phyloP scores from a whole-genome alignment of 306 rosid genomes.

The Vigna hirtella region DNA sequence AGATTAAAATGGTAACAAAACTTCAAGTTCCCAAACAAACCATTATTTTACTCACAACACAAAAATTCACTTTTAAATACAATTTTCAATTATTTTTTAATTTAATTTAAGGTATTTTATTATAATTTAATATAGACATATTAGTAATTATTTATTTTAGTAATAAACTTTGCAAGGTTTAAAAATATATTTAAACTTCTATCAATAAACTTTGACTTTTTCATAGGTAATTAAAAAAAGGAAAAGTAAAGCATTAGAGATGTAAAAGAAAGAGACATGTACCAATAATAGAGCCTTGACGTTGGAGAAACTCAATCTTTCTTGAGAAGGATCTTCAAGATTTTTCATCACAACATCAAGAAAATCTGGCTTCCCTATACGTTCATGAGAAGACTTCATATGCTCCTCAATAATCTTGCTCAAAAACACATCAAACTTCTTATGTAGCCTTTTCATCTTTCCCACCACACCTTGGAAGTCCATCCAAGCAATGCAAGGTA shows the following conservation, averaged over 20 bases:
- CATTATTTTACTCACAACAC: too few species aligned
- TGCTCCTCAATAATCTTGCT: constrained; percentile 43
- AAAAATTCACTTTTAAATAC: too few species aligned
- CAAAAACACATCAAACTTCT: constrained; percentile 48
- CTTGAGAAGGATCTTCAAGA: neutral
- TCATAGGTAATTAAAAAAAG: constrained; percentile 40
- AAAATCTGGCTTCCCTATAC: constrained; percentile 40
- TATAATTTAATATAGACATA: neutral
- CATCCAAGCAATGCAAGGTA: constrained; percentile 48
- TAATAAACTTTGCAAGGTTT: too few species aligned
- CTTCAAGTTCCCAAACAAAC: too few species aligned
- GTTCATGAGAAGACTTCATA: constrained; percentile 17
- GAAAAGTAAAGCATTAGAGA: neutral
- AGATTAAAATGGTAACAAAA: too few species aligned
- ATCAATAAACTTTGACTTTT: neutral
- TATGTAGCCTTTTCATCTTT: constrained; percentile 46
- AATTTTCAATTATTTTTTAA: neutral
- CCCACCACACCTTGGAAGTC: constrained; percentile 50
- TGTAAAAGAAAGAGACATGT: neutral
- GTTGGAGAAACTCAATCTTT: constrained; percentile 39
- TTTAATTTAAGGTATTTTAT: neutral
- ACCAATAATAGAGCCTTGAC: constrained; percentile 48
- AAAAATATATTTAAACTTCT: too few species aligned
- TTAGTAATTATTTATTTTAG: too few species aligned
- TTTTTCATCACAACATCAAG: constrained; percentile 40